These are phyloP conservation scores for Saccharomycopsis sp. DNA, from an alignment of 805 yeast genomes.

Conservation along the genomic window DNA sequence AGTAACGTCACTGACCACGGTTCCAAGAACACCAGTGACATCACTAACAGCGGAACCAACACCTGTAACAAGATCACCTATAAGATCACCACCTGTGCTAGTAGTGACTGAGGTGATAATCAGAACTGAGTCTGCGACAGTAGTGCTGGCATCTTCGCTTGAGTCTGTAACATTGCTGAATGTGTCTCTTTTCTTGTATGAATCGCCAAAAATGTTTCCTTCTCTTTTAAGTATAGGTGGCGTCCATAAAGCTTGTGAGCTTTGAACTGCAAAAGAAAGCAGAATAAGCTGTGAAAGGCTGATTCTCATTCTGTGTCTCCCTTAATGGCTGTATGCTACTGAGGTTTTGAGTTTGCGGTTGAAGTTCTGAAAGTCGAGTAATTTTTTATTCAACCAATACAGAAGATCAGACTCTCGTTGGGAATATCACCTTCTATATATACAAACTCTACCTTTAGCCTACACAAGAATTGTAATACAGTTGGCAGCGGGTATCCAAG, in stretches of 20 bases:
- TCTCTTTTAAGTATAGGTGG: neutral
- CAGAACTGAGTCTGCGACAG: neutral
- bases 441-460: neutral
- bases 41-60: neutral
- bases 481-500: neutral
- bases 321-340: neutral
- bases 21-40: neutral
- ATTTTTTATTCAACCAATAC: neutral
- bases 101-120: neutral
- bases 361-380: neutral
- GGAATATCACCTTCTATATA: neutral
- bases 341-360: neutral
- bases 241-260: neutral
- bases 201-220: neutral
- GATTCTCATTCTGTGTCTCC: neutral
- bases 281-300: neutral
- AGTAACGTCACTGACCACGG: neutral
- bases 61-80: neutral
- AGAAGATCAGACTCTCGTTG: neutral
- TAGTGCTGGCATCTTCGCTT: neutral
- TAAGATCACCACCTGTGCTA: neutral
- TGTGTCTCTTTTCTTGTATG: too few species aligned
- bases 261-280: neutral
- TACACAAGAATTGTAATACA: neutral
- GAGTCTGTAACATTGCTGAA: neutral